phyloP scores from a whole-genome alignment of 2,329 filamentous ascomycete genomes.

The Pseudogymnoascus sp. region DNA sequence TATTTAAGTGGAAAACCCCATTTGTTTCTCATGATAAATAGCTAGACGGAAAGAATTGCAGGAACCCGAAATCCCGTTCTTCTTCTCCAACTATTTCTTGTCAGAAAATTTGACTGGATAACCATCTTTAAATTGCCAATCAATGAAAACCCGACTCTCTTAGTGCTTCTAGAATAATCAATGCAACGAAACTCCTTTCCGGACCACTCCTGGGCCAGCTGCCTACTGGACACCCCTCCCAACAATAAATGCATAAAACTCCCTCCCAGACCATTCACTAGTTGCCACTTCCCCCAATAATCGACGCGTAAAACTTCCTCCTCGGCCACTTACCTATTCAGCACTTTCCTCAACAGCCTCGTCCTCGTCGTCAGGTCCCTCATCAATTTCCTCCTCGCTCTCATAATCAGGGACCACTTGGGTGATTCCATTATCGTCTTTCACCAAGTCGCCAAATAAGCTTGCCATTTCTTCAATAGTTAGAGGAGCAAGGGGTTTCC shows the following conservation, averaged over 20 bases:
- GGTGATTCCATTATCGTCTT: constrained; percentile 31
- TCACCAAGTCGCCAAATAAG: constrained; percentile 38
- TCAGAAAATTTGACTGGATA: neutral
- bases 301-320: neutral
- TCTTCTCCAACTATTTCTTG: neutral
- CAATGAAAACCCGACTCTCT: neutral
- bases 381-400: constrained; percentile 13
- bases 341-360: neutral
- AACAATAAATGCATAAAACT: neutral
- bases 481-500: constrained; percentile 19
- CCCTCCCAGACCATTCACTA: neutral
- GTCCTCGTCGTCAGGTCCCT: constrained; percentile 7
- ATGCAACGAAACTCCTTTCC: neutral
- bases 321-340: neutral
- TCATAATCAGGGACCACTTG: constrained; percentile 23
- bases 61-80: neutral
- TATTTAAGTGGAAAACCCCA: neutral
- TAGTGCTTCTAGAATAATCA: neutral
- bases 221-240: neutral
- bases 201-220: neutral
- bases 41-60: neutral
- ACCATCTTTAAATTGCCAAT: neutral
- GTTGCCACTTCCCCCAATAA: no score
- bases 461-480: constrained; percentile 35
- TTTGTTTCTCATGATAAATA: neutral